phyloP scores from a whole-genome alignment of 192 early-diverging fungal species.

The Backusella morwellensis region DNA sequence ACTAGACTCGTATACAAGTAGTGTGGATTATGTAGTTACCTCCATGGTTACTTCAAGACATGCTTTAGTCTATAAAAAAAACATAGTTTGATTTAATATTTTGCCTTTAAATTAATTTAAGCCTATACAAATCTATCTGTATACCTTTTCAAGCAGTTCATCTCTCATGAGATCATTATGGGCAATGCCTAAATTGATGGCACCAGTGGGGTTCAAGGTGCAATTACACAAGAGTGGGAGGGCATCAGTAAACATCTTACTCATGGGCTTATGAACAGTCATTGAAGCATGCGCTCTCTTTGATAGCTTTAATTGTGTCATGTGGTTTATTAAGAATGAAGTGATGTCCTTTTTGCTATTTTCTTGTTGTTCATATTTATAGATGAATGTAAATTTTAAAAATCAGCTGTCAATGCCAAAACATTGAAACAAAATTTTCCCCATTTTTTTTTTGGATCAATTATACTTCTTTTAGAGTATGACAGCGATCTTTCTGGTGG shows the following conservation, averaged over 20 bases:
- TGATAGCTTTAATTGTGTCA: slow-evolving; percentile 1
- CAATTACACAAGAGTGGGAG: neutral
- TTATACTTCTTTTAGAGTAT: neutral
- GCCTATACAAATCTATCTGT: too few species aligned
- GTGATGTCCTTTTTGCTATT: neutral
- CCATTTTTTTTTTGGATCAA: neutral
- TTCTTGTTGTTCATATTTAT: neutral
- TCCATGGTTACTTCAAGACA: too few species aligned
- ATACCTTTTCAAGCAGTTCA: too few species aligned
- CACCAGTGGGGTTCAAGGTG: slow-evolving; percentile 57
- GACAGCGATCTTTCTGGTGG: neutral
- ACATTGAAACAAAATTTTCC: neutral
- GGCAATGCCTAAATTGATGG: slow-evolving; percentile 64
- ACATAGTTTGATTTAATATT: neutral
- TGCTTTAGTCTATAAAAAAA: neutral
- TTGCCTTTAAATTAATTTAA: too few species aligned
- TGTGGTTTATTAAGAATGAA: neutral
- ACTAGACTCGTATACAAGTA: neutral
- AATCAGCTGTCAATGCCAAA: neutral
- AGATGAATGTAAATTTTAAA: neutral
- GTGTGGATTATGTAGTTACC: neutral
- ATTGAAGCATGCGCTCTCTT: neutral
- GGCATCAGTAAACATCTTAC: neutral
- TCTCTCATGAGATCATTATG: too few species aligned
- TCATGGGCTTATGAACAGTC: neutral